Evolutionary conservation across 352 stramenopile genomes (phyloP).

Genomic region (Phytophthora pluvialis): DNA sequence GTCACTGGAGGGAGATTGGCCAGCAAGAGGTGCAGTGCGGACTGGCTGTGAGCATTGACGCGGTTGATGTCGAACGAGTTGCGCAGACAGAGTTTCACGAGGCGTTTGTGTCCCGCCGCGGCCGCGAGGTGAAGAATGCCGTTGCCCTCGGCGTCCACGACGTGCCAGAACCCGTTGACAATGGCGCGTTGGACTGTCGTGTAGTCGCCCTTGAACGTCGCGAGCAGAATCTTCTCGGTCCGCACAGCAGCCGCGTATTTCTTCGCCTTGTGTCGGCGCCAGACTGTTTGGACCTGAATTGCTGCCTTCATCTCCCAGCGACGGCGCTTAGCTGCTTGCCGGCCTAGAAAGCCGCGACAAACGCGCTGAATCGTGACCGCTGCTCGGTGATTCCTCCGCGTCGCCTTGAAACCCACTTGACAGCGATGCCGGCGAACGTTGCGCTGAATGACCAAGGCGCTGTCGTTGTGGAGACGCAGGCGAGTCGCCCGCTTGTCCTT

Average conservation of each 20-base stretch:
- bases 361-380: conserved; percentile 65
- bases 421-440: conserved; percentile 66
- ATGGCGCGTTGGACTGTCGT: conserved; percentile 67
- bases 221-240: conserved; percentile 67
- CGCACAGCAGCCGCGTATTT: conserved; percentile 42
- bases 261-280: conserved; percentile 52
- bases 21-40: conserved; percentile 76
- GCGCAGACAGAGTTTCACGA: conserved; percentile 87
- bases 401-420: conserved; percentile 50
- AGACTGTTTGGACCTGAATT: conserved; percentile 61
- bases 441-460: conserved; percentile 70
- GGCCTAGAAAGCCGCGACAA: conserved; percentile 53
- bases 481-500: conserved; percentile 50
- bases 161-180: conserved; percentile 51
- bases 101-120: conserved; percentile 68
- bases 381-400: conserved; percentile 46
- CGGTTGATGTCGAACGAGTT: conserved; percentile 76
- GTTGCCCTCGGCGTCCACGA: conserved; percentile 66
- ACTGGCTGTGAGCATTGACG: conserved; percentile 62
- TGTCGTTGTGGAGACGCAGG: conserved; percentile 40
- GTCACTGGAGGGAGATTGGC: conserved; percentile 50
- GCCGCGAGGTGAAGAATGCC: conserved; percentile 75
- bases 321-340: conserved; percentile 40
- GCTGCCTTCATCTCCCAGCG: conserved; percentile 54
- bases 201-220: conserved; percentile 80